Evolutionary conservation across 768 basidiomycete genomes (phyloP).

Genomic region (Russula sp.): DNA sequence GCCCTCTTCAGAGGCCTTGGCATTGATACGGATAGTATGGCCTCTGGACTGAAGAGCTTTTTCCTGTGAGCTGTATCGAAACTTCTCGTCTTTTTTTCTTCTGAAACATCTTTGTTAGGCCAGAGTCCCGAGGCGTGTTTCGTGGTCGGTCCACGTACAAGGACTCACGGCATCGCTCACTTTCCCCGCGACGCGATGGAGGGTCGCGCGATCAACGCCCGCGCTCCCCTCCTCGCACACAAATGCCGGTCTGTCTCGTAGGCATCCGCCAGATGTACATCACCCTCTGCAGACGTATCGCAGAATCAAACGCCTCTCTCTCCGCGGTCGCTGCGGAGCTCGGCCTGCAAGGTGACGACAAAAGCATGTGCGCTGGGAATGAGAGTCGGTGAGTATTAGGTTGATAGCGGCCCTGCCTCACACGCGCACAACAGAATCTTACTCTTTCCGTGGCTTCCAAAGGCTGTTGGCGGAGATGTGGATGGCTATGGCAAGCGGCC

Average conservation of each 20-base stretch:
- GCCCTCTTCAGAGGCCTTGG: constrained; percentile 5
- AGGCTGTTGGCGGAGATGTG: constrained; percentile 24
- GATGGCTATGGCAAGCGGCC: constrained; percentile 19
- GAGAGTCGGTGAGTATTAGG: constrained; percentile 19
- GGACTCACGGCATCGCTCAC: constrained; percentile 17
- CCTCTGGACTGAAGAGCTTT: constrained; percentile 11
- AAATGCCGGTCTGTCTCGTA: constrained; percentile 4
- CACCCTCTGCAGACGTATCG: constrained; percentile 13
- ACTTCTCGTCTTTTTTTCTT: background rate
- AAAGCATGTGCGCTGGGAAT: constrained; percentile 23
- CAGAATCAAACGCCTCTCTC: constrained; percentile 9
- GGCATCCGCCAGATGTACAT: constrained; percentile 20
- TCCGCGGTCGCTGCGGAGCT: constrained; percentile 10
- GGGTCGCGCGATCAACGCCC: background rate
- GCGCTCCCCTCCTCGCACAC: constrained; percentile 8
- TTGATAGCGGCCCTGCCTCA: background rate
- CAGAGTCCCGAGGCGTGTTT: background rate
- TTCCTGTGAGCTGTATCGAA: constrained; percentile 9
- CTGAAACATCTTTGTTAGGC: constrained; percentile 4
- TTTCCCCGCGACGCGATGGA: constrained; percentile 17
- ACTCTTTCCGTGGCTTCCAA: background rate
- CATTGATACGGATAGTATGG: constrained; percentile 1
- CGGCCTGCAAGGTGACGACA: constrained; percentile 5
- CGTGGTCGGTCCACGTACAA: background rate
- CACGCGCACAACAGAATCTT: background rate